Base-by-base conservation (phyloP, 306 rosid genomes). In the Alnus rubra region DNA sequence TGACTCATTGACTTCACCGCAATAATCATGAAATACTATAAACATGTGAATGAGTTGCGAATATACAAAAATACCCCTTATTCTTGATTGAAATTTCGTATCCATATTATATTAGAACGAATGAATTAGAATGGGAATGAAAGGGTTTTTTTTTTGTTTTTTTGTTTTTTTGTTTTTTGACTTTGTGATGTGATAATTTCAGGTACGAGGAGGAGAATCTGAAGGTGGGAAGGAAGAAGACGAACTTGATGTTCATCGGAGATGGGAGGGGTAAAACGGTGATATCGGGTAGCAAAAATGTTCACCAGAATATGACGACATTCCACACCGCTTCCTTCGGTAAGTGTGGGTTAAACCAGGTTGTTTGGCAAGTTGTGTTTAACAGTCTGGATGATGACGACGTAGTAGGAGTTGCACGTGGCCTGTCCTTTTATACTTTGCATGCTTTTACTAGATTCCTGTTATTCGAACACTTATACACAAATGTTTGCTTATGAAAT, bases 241-340 rank as follows among this genome's bases (percentile, higher is more conserved):
- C 56, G 1, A 91, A 93, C 52, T 74, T 91, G 76, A 93, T 96
- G 98, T 88, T 96, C 80, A 83, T 96, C 4, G 99, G 99, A 3
- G 99, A 93, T 2, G 99, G 99, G 31, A 89, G 72, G 88, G 99
- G 91, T 30, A 84, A 78, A 42, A 93, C 99, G 1, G 78, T 88
- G 52, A 93, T 96, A 14, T 78, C 98, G 0, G 99, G 99, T 0
- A 83, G 87, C 1, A 93, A 42, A 70, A 96, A 79, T 74, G 76
- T 86, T 12, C 0, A 0, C 11, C 54, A 87, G 0, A 72, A 52
- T 4, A 6, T 84, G 35, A 96, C 99, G n/a, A 96, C 99, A 35
- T 96, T 96, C 80, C 99, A 91, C 93, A 96, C 90, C 0, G 99
- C 99, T 5, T 74, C 93, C 7, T 96, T 96, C 9, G 99, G 99